Conservation (phyloP, 352 stramenopile genomes). For the Globisporangium abappressorium region DNA sequence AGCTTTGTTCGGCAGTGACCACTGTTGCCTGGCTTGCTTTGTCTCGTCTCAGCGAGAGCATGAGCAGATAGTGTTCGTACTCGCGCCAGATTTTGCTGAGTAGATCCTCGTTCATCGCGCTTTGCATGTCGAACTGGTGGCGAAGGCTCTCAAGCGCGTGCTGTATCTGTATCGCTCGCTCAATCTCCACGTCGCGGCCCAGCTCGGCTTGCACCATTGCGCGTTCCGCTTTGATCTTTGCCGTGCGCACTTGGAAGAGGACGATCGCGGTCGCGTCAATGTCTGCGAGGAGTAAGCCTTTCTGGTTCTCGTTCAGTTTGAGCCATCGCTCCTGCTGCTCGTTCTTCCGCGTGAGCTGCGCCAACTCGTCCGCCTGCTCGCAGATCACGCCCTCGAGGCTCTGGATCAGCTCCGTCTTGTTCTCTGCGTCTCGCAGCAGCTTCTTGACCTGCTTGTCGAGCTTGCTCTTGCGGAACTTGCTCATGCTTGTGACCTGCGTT, state of each 20-base stretch:
- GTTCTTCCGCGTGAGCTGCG: conserved; percentile 33
- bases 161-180: conserved; percentile 44
- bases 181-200: conserved; percentile 41
- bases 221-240: conserved; percentile 22
- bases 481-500: conserved; percentile 53
- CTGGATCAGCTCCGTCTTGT: conserved; percentile 41
- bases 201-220: conserved; percentile 37
- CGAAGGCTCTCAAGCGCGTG: conserved; percentile 34
- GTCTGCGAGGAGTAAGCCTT: conserved; percentile 48
- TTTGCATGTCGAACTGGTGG: conserved; percentile 50
- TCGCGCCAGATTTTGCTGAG: conserved; percentile 47
- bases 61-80: conserved; percentile 61
- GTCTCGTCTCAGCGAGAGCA: conserved; percentile 53
- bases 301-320: conserved; percentile 41
- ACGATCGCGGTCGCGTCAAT: conserved; percentile 33
- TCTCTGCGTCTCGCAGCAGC: conserved; percentile 44
- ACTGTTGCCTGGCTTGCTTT: conserved; percentile 64
- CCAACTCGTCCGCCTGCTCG: conserved; percentile 47
- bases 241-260: conserved; percentile 20
- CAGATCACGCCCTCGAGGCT: conserved; percentile 58
- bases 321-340: conserved; percentile 44
- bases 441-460: conserved; percentile 61
- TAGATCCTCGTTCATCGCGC: conserved; percentile 50
- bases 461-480: conserved; percentile 63
- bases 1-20: conserved; percentile 24